A percentile compares a stretch with the other conserved stretches of the same genome.
These are phyloP conservation scores for Kodamaea neixiangensis DNA, from an alignment of 805 yeast species.

Conservation along the genomic window DNA sequence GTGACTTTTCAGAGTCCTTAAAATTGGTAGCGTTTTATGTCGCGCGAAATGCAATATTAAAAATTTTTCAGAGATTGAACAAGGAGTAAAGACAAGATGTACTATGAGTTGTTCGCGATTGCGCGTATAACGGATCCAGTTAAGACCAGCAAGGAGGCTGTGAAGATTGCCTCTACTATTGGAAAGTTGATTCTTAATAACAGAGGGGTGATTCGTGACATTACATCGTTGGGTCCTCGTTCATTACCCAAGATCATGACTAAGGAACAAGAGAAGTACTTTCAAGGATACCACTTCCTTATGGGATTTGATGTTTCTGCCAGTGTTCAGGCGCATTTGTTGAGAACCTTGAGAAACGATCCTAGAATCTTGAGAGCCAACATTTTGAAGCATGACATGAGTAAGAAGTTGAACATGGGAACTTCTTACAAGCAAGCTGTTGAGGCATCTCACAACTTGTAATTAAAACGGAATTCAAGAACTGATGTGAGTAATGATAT, in stretches of 20 bases:
- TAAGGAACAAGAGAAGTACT: conserved; percentile 85
- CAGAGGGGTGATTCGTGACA: conserved; percentile 90
- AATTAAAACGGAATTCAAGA: too few relatives aligned
- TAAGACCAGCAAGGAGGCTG: conserved; percentile 42
- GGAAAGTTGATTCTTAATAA: conserved; percentile 83
- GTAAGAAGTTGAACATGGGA: conserved; percentile 54
- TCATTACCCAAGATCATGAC: conserved; percentile 79
- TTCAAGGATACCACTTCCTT: conserved; percentile 85
- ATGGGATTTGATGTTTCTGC: conserved; percentile 86
- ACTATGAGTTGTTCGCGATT: conserved; percentile 87
- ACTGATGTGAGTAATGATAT: too few relatives aligned
- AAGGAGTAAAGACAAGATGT: conserved; percentile 47
- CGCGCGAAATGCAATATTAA: background rate
- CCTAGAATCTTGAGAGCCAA: conserved; percentile 87
- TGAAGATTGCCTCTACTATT: conserved; percentile 55
- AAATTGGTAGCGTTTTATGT: background rate
- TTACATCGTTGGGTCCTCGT: conserved; percentile 75
- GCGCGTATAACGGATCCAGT: conserved; percentile 72
- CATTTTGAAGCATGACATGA: conserved; percentile 62
- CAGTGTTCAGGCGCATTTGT: conserved; percentile 81
- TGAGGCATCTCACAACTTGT: conserved; percentile 15
- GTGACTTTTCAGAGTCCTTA: too few relatives aligned
- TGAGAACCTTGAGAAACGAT: conserved; percentile 78
- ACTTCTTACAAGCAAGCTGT: conserved; percentile 39
- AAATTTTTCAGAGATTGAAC: conserved; percentile 6